Percentiles rank a stretch among this genome's conserved stretches.
phyloP scores from a whole-genome alignment of 371 early-diverging fungal genomes.

The Smittium culicis region DNA sequence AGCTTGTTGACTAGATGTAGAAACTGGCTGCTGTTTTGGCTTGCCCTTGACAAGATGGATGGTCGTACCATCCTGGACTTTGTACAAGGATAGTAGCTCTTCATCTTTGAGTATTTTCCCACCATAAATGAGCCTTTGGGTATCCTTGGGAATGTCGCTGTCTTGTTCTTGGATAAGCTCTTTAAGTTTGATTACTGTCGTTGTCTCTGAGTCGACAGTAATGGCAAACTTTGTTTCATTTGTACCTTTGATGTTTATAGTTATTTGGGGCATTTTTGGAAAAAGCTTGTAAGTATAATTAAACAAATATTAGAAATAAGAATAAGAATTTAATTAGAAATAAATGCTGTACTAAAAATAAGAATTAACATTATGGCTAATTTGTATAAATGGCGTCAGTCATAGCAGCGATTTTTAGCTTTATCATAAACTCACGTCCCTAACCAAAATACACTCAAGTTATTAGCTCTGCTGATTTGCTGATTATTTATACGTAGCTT shows the following conservation, averaged over 20 bases:
- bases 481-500: too few relatives aligned
- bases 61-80: constrained; percentile 61
- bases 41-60: constrained; percentile 73
- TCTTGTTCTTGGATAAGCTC: constrained; percentile 44
- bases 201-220: constrained; percentile 38
- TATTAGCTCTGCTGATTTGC: too few relatives aligned
- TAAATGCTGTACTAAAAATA: too few relatives aligned
- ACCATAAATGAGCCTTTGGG: constrained; percentile 82
- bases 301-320: too few relatives aligned
- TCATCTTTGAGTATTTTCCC: constrained; percentile 89
- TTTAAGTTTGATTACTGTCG: constrained; percentile 64
- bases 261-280: constrained; percentile 11
- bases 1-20: constrained; percentile 11
- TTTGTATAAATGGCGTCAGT: too few relatives aligned
- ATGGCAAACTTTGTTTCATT: constrained; percentile 66
- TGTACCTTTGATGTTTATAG: constrained; percentile 64
- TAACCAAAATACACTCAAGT: too few relatives aligned
- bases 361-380: too few relatives aligned
- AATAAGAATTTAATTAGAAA: too few relatives aligned
- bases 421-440: too few relatives aligned
- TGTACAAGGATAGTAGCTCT: constrained; percentile 60
- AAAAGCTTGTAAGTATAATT: too few relatives aligned
- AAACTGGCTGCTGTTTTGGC: constrained; percentile 18
- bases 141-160: constrained; percentile 56
- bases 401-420: too few relatives aligned